Conservation (phyloP, 1,284 basidiomycete species). For the Pisolithus thermaeus region DNA sequence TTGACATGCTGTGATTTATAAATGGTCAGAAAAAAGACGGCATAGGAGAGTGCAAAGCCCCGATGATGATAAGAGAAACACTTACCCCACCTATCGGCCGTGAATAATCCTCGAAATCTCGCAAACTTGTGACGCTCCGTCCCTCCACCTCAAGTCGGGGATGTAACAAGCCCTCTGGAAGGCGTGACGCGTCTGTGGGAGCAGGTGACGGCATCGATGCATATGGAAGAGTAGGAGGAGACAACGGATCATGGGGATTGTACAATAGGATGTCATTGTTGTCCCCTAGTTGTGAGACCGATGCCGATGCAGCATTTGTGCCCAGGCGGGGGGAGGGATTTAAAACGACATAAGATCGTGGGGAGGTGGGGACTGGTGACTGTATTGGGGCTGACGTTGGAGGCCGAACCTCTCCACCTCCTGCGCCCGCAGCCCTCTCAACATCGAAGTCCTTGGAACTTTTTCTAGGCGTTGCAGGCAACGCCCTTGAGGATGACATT, state of each 20-base stretch:
- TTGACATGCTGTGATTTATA: conserved; percentile 29
- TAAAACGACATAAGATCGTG: conserved; percentile 26
- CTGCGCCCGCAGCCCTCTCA: conserved; percentile 11
- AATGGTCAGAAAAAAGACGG: background rate
- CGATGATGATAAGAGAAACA: background rate
- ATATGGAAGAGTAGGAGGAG: background rate
- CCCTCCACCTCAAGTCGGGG: conserved; percentile 29
- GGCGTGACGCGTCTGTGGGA: conserved; percentile 30
- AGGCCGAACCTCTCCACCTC: conserved; percentile 2
- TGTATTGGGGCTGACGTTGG: conserved; percentile 13
- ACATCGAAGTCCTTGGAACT: conserved; percentile 10
- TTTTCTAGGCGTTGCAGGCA: conserved; percentile 6
- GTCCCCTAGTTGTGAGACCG: background rate
- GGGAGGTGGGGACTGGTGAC: conserved; percentile 12
- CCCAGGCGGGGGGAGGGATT: conserved; percentile 21
- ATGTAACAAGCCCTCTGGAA: conserved; percentile 35
- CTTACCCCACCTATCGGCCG: conserved; percentile 39
- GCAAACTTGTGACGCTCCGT: conserved; percentile 32
- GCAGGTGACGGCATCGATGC: conserved; percentile 31
- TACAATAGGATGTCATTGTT: background rate
- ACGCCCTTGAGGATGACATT: conserved; percentile 18
- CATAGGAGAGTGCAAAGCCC: background rate
- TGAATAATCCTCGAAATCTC: conserved; percentile 41
- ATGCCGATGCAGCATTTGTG: background rate
- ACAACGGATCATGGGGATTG: conserved; percentile 1